These are phyloP conservation scores for Pittosporum tobira DNA, from an alignment of 129 eudicot genomes.

Conservation along the genomic window DNA sequence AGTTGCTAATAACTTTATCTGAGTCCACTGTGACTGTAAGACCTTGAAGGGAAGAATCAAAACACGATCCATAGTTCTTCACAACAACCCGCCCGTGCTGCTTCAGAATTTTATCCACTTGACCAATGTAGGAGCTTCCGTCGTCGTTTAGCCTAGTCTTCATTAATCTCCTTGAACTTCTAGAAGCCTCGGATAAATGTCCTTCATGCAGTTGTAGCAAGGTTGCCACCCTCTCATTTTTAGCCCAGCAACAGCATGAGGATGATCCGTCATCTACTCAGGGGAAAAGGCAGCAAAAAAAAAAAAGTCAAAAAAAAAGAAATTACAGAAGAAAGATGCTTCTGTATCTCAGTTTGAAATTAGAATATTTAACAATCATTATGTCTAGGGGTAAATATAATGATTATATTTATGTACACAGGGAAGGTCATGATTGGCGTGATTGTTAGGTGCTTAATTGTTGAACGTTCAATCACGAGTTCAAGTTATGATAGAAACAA, in stretches of 20 bases:
- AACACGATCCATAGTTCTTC: conserved; percentile 53
- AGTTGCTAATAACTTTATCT: conserved; percentile 20
- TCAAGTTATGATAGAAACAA: no score
- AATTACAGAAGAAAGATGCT: background rate
- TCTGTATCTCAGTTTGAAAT: no score
- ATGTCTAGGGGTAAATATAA: no score
- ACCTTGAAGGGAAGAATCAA: conserved; percentile 46
- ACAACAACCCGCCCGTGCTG: conserved; percentile 41
- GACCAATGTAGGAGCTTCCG: conserved; percentile 11
- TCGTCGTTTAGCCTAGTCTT: conserved; percentile 1
- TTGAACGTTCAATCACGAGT: no score
- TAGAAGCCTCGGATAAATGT: conserved; percentile 6
- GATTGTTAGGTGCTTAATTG: no score
- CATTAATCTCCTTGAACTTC: conserved; percentile 15
- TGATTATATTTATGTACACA: no score
- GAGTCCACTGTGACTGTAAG: conserved; percentile 33
- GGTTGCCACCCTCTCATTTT: conserved; percentile 39
- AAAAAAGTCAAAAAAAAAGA: background rate
- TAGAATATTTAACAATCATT: no score
- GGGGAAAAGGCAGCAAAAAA: background rate
- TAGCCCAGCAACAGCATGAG: conserved; percentile 80
- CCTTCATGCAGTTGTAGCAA: conserved; percentile 40
- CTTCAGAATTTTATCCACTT: conserved; percentile 37
- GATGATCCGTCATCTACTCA: conserved; percentile 78
- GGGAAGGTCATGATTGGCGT: no score